Percentiles rank a stretch among this genome's conserved stretches.
Evolutionary conservation across 768 basidiomycete species (phyloP).

Genomic region (Plicaturopsis crispa): DNA sequence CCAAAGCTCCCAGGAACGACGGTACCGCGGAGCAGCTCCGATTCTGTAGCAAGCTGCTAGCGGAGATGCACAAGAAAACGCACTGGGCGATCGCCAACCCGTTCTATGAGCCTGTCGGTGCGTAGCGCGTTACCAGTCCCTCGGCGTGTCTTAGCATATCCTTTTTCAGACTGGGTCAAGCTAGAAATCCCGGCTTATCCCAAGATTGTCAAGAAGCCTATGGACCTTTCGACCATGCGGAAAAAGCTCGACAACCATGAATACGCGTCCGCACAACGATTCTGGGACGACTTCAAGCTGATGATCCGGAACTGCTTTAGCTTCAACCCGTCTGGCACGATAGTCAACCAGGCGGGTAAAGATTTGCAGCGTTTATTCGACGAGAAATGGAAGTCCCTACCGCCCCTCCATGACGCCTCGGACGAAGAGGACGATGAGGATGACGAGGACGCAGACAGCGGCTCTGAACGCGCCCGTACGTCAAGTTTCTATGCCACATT

Average conservation of each 20-base stretch:
- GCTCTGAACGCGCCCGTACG: conserved; percentile 66
- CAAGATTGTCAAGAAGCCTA: conserved; percentile 86
- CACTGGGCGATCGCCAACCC: conserved; percentile 66
- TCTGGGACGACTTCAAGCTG: conserved; percentile 86
- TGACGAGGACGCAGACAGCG: conserved; percentile 54
- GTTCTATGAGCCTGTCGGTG: conserved; percentile 93
- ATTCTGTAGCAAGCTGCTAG: conserved; percentile 71
- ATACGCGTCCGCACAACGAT: conserved; percentile 72
- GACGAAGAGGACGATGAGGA: conserved; percentile 64
- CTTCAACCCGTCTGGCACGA: conserved; percentile 86
- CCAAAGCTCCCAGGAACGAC: conserved; percentile 53
- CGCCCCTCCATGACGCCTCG: conserved; percentile 44
- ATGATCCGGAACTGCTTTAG: conserved; percentile 92
- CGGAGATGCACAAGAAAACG: conserved; percentile 73
- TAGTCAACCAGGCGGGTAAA: conserved; percentile 80
- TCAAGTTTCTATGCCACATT: conserved; percentile 21
- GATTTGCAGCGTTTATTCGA: conserved; percentile 85
- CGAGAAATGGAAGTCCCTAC: conserved; percentile 83
- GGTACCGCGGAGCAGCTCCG: conserved; percentile 77
- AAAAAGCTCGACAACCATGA: conserved; percentile 72
- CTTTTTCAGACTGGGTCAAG: conserved; percentile 58
- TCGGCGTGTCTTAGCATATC: conserved; percentile 6
- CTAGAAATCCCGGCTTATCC: conserved; percentile 81
- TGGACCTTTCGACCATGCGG: conserved; percentile 90
- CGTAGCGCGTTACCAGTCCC: conserved; percentile 22